A percentile compares a stretch with the other conserved stretches of the same genome.
These are phyloP conservation scores for Tephrocybe sp. DNA, from an alignment of 768 basidiomycete species.

Conservation along the genomic window DNA sequence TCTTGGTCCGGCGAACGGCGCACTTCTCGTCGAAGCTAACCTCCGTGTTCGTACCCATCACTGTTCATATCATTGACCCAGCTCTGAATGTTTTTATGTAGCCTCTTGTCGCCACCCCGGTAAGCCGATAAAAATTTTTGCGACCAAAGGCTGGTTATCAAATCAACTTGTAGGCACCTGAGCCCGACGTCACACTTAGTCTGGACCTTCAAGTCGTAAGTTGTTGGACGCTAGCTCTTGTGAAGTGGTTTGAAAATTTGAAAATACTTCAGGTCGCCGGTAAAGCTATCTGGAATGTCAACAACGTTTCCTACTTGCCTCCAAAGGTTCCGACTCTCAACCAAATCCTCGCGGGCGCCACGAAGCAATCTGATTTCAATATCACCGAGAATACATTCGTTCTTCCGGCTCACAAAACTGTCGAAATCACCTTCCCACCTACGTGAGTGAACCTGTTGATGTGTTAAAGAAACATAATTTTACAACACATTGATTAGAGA, in stretches of 20 bases:
- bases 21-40: slow-evolving; percentile 13
- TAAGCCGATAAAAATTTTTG: background rate
- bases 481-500: slow-evolving; percentile 10
- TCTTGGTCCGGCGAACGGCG: slow-evolving; percentile 15
- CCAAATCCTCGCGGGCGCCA: slow-evolving; percentile 39
- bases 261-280: slow-evolving; percentile 14
- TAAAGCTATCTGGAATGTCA: slow-evolving; percentile 29
- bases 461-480: background rate
- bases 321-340: slow-evolving; percentile 28
- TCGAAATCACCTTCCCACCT: slow-evolving; percentile 36
- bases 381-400: slow-evolving; percentile 36
- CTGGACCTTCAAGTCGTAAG: slow-evolving; percentile 22
- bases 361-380: slow-evolving; percentile 32
- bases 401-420: slow-evolving; percentile 34
- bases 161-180: slow-evolving; percentile 16
- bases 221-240: too few species aligned
- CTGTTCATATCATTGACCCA: background rate
- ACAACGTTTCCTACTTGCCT: slow-evolving; percentile 28
- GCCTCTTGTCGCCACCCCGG: slow-evolving; percentile 10
- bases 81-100: background rate
- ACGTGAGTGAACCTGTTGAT: slow-evolving; percentile 14
- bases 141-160: background rate
- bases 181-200: slow-evolving; percentile 25
- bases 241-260: too few species aligned
- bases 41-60: slow-evolving; percentile 9